A percentile compares a stretch with the other conserved stretches of the same genome.
Evolutionary conservation across 257 asterid genomes (phyloP).

Genomic region (Handroanthus guayacan): DNA sequence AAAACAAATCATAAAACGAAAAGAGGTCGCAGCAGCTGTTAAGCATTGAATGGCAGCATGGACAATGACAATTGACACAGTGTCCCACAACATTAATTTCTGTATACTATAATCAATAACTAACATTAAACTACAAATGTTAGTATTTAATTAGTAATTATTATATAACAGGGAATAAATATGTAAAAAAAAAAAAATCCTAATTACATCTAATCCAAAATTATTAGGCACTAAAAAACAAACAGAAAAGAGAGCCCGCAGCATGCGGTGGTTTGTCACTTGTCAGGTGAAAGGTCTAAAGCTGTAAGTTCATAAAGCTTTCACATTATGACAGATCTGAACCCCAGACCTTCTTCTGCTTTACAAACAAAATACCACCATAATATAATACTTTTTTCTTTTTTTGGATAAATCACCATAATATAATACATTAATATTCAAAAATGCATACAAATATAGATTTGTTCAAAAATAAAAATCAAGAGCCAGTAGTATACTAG

Average conservation of each 20-base stretch:
- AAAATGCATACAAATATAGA: background rate
- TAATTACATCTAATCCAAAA: background rate
- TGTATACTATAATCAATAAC: background rate
- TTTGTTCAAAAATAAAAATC: background rate
- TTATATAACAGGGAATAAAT: background rate
- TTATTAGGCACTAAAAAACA: background rate
- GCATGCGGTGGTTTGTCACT: conserved; percentile 19
- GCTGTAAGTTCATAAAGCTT: background rate
- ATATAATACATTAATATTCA: background rate
- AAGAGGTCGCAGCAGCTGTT: background rate
- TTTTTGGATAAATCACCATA: background rate
- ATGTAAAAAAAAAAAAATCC: background rate
- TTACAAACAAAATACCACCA: background rate
- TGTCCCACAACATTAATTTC: background rate
- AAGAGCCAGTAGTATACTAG: background rate
- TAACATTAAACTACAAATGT: background rate
- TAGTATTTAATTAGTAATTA: background rate
- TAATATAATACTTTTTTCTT: background rate
- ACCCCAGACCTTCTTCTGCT: conserved; percentile 32
- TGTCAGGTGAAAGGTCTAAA: conserved; percentile 37
- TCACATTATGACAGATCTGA: conserved; percentile 40
- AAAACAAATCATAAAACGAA: background rate
- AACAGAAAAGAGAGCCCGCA: conserved; percentile 9
- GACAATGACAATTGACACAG: too few relatives aligned
- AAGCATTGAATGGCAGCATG: background rate